Evolutionary conservation across 805 yeast genomes (phyloP).

Genomic region (Pichia californica): DNA sequence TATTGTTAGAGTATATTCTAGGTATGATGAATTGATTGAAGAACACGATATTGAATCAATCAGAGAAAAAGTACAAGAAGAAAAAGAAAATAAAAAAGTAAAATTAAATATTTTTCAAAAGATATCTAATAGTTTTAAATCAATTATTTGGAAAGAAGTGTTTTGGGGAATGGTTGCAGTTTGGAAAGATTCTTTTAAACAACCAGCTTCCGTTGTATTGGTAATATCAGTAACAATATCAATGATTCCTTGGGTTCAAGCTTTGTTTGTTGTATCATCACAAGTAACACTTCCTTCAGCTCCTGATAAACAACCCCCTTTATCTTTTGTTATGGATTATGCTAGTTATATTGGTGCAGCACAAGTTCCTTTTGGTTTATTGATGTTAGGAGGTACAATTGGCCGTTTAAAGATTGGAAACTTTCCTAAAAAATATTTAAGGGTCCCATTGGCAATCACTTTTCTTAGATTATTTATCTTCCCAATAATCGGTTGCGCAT

Average conservation of each 20-base stretch:
- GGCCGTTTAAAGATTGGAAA: conserved; percentile 58
- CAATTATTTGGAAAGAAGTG: conserved; percentile 8
- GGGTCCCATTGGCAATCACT: conserved; percentile 53
- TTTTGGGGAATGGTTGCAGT: conserved; percentile 8
- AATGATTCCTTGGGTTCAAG: conserved; percentile 83
- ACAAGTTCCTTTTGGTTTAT: conserved; percentile 79
- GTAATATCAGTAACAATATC: conserved; percentile 58
- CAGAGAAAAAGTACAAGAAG: conserved; percentile 10
- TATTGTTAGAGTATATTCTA: conserved; percentile 47
- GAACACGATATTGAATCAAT: not conserved
- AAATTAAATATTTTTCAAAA: not conserved
- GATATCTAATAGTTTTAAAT: not conserved
- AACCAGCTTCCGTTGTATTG: conserved; percentile 73
- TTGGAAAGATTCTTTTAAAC: conserved; percentile 40
- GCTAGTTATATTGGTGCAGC: conserved; percentile 78
- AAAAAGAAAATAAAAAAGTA: not conserved
- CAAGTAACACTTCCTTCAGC: conserved; percentile 56
- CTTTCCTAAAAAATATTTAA: conserved; percentile 68
- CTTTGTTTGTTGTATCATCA: conserved; percentile 51
- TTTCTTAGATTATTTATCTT: conserved; percentile 54
- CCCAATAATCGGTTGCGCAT: conserved; percentile 73
- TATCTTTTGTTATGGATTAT: conserved; percentile 80
- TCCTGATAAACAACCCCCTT: conserved; percentile 79
- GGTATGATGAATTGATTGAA: conserved; percentile 28
- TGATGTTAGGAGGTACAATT: conserved; percentile 81